A percentile compares a stretch with the other conserved stretches of the same genome.
phyloP scores from a whole-genome alignment of 1,284 basidiomycete species.

The Austroboletus niveus region DNA sequence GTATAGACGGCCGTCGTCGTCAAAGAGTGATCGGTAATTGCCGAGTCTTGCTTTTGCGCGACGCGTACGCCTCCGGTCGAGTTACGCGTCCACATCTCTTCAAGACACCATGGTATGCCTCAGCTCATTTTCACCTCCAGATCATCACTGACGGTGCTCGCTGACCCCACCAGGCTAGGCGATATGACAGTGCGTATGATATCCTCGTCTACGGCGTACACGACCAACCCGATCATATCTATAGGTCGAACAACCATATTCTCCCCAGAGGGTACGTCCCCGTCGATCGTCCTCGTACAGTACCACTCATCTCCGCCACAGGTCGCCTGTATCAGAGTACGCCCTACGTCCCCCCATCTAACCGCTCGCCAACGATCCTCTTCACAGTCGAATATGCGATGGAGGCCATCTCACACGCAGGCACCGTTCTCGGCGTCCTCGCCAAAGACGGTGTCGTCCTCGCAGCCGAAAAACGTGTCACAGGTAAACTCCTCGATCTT shows the following conservation, averaged over 20 bases:
- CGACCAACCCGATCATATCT: constrained; percentile 17
- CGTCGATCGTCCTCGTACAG: background rate
- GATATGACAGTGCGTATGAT: constrained; percentile 78
- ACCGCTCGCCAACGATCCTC: constrained; percentile 1
- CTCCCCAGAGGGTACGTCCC: constrained; percentile 82
- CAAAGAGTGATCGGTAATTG: constrained; percentile 17
- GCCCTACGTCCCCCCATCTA: constrained; percentile 24
- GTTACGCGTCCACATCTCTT: constrained; percentile 24
- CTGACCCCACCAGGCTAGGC: constrained; percentile 60
- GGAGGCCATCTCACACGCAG: constrained; percentile 98
- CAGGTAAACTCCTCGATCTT: constrained; percentile 93
- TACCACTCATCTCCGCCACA: constrained; percentile 31
- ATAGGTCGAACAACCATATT: constrained; percentile 92
- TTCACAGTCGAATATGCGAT: constrained; percentile 93
- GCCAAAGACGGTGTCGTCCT: constrained; percentile 95
- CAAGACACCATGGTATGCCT: constrained; percentile 22
- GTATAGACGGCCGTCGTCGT: background rate
- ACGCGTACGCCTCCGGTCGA: constrained; percentile 18
- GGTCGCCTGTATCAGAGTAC: constrained; percentile 89
- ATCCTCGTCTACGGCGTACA: background rate
- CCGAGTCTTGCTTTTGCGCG: constrained; percentile 10
- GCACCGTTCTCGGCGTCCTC: constrained; percentile 92
- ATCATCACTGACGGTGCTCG: background rate
- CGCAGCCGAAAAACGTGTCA: constrained; percentile 99
- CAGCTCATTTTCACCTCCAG: background rate